phyloP scores from a whole-genome alignment of 2,329 filamentous ascomycete species.

The Pleurostoma richardsiae region DNA sequence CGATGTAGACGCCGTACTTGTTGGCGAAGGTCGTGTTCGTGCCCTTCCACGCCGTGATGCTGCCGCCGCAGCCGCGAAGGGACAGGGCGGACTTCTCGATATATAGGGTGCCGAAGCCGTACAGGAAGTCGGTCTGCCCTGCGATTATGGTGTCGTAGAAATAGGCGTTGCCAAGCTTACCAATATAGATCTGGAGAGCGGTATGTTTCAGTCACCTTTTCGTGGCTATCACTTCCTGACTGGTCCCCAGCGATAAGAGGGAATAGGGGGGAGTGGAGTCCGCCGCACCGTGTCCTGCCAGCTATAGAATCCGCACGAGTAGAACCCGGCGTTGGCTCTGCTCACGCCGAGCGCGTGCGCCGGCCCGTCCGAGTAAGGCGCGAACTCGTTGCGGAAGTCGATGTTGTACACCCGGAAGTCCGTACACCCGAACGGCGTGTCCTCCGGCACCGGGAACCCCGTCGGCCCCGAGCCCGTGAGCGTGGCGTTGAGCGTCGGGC shows the following conservation, averaged over 20 bases:
- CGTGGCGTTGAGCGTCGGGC: constrained; percentile 58
- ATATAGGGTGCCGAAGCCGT: constrained; percentile 63
- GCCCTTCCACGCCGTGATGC: constrained; percentile 65
- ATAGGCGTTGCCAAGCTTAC: constrained; percentile 62
- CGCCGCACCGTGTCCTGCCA: constrained; percentile 60
- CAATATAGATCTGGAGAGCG: constrained; percentile 48
- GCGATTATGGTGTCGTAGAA: constrained; percentile 56
- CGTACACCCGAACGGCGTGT: constrained; percentile 57
- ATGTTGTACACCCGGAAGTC: constrained; percentile 65
- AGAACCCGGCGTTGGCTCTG: constrained; percentile 62
- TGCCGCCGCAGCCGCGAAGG: constrained; percentile 58
- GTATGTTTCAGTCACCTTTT: neutral
- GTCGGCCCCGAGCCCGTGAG: constrained; percentile 58
- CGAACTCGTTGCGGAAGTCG: constrained; percentile 57
- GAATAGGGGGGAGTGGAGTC: neutral
- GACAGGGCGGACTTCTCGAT: constrained; percentile 47
- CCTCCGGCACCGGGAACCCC: constrained; percentile 53
- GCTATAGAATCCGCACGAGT: constrained; percentile 60
- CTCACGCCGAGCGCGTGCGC: constrained; percentile 55
- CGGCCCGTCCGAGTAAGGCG: constrained; percentile 45
- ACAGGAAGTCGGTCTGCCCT: constrained; percentile 64
- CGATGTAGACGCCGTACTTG: constrained; percentile 63
- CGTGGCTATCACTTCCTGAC: no score
- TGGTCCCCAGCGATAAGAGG: neutral
- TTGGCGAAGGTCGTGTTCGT: constrained; percentile 61